Conservation (phyloP, 2,329 filamentous ascomycete species). For the Colletotrichum phormii region DNA sequence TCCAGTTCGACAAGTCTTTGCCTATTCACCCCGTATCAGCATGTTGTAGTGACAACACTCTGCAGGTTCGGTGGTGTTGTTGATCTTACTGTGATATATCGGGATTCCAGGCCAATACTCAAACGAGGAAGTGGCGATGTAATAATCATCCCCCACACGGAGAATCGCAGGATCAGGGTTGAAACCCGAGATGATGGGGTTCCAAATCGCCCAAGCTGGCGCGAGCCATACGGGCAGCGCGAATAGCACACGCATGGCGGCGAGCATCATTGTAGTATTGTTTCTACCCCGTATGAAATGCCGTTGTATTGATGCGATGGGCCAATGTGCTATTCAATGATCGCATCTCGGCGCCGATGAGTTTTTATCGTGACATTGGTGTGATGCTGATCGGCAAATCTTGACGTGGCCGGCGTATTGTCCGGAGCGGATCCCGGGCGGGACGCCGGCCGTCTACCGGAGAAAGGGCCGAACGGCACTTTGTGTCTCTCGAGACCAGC, state of each 20-base stretch:
- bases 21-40: slow-evolving; percentile 41
- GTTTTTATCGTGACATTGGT: background rate
- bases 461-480: background rate
- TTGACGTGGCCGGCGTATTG: background rate
- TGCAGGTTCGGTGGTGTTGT: too few relatives aligned
- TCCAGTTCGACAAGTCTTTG: slow-evolving; percentile 55
- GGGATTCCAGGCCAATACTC: slow-evolving; percentile 65
- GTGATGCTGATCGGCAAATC: too few relatives aligned
- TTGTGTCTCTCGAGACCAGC: too few relatives aligned
- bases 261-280: background rate
- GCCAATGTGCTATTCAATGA: background rate
- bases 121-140: slow-evolving; percentile 65
- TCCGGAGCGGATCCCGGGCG: background rate
- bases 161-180: slow-evolving; percentile 66
- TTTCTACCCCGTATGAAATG: background rate
- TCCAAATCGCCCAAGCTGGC: slow-evolving; percentile 27
- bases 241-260: background rate
- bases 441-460: background rate
- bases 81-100: slow-evolving; percentile 55
- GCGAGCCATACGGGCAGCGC: background rate
- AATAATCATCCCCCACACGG: slow-evolving; percentile 61
- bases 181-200: slow-evolving; percentile 65
- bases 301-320: too few relatives aligned
- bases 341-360: background rate
- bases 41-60: too few relatives aligned